Percentiles rank a stretch among this genome's conserved stretches.
Conservation (phyloP, 164 flowering plant genomes). For the grape (Vitis vinifera) region ASM3070453v1 NC_081822.1:4499001-4499500, state of each 20-base stretch:
- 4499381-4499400: neutral
- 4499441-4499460: neutral
- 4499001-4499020: constrained; percentile 79
- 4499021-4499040: constrained; percentile 80
- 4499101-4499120: constrained; percentile 98
- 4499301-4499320: no score
- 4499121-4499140: constrained; percentile 94
- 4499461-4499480: neutral
- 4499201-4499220: constrained; percentile 90
- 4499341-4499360: no score
- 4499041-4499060: constrained; percentile 98
- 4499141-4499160: constrained; percentile 99
- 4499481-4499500: neutral
- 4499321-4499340: no score
- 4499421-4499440: no score
- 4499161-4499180: constrained; percentile 99
- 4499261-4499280: constrained; percentile 52
- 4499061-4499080: constrained; percentile 76
- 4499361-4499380: neutral
- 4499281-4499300: neutral
- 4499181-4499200: constrained; percentile 90
- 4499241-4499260: constrained; percentile 74
- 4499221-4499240: constrained; percentile 53
- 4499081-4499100: constrained; percentile 88
- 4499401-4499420: no score